Conservation (phyloP, 2,329 filamentous ascomycete genomes). For the Aspergillus uvarum region DNA sequence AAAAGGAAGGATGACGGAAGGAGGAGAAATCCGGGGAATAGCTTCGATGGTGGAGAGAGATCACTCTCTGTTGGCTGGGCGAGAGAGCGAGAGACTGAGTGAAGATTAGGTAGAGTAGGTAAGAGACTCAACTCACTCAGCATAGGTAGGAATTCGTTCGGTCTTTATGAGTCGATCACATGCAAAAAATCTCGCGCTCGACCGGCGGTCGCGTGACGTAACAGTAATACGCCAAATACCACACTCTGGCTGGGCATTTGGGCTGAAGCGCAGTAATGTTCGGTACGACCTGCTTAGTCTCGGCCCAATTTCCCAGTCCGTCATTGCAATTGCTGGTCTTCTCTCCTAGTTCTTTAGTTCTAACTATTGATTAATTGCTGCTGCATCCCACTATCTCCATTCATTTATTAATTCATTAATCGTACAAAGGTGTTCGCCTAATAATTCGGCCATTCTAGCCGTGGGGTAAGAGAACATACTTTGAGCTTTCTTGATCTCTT, state of each 20-base stretch:
- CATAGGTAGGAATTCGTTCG: slow-evolving; percentile 19
- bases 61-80: neutral
- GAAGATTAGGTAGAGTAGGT: slow-evolving; percentile 3
- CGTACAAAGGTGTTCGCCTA: neutral
- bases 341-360: neutral
- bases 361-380: neutral
- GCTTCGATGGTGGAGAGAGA: slow-evolving; percentile 16
- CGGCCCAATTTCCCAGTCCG: slow-evolving; percentile 21
- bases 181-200: slow-evolving; percentile 30
- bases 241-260: neutral
- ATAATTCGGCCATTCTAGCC: neutral
- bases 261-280: slow-evolving; percentile 13
- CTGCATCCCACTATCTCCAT: neutral
- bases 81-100: neutral
- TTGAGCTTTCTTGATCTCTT: neutral
- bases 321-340: neutral
- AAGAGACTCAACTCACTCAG: too few species aligned
- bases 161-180: slow-evolving; percentile 34
- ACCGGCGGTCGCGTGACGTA: slow-evolving; percentile 36
- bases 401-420: neutral
- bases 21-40: slow-evolving; percentile 24
- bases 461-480: neutral
- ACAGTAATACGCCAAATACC: slow-evolving; percentile 29
- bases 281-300: slow-evolving; percentile 4
- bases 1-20: slow-evolving; percentile 9